Percentiles rank a stretch among this genome's conserved stretches.
These are phyloP conservation scores for Erodium trifolium DNA, from an alignment of 441 rosid species.

Conservation along the genomic window DNA sequence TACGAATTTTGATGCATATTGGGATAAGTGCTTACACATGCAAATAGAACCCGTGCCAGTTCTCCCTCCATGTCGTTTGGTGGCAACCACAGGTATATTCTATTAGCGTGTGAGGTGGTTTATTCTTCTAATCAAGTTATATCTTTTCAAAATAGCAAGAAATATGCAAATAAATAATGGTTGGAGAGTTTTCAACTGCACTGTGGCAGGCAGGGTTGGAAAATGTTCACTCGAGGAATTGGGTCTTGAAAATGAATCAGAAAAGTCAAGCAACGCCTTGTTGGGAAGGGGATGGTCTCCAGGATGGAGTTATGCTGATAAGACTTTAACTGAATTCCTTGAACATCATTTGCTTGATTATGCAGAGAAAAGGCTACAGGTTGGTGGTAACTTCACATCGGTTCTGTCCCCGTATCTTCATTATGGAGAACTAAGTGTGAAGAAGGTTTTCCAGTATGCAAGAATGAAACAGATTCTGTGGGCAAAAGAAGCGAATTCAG, in stretches of 20 bases:
- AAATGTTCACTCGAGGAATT: conserved; percentile 59
- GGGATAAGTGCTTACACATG: conserved; percentile 95
- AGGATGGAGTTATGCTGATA: conserved; percentile 91
- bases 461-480: no score
- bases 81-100: no score
- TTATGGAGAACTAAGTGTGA: conserved; percentile 90
- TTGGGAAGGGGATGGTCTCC: conserved; percentile 97
- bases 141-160: background rate
- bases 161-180: background rate
- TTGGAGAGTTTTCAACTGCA: conserved; percentile 12
- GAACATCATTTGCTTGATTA: conserved; percentile 79
- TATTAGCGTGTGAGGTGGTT: background rate
- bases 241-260: no score
- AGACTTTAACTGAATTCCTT: conserved; percentile 71
- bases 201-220: conserved; percentile 58
- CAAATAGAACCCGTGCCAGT: conserved; percentile 95
- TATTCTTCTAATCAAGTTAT: background rate
- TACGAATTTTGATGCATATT: conserved; percentile 66
- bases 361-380: conserved; percentile 75
- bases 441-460: no score
- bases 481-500: conserved; percentile 87
- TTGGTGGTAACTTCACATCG: conserved; percentile 91
- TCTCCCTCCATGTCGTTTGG: conserved; percentile 93
- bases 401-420: conserved; percentile 90
- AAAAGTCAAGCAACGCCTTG: conserved; percentile 90